Evolutionary conservation across 495 filamentous ascomycete species (phyloP).

Genomic region (Neurospora sp.): DNA sequence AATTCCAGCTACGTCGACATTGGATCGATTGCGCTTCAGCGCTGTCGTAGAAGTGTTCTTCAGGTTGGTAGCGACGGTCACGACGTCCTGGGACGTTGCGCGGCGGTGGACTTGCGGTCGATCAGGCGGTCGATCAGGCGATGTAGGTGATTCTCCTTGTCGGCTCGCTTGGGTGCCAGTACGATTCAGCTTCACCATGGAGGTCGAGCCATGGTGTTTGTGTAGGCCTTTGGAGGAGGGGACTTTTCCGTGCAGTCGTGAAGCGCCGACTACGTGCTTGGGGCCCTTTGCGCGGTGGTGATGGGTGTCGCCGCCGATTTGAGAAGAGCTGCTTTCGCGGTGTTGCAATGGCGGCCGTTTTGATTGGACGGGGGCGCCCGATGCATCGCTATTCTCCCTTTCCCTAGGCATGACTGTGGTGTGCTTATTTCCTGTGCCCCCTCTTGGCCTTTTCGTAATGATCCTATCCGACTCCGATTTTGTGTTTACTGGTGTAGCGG

Average conservation of each 20-base stretch:
- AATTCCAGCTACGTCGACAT: slow-evolving; percentile 25
- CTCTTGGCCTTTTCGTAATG: neutral
- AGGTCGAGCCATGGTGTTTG: slow-evolving; percentile 29
- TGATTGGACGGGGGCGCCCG: slow-evolving; percentile 35
- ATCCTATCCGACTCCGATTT: neutral
- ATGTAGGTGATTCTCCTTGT: neutral
- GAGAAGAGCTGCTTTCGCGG: slow-evolving; percentile 25
- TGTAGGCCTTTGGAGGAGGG: slow-evolving; percentile 37
- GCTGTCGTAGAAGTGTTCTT: slow-evolving; percentile 36
- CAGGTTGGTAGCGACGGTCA: slow-evolving; percentile 21
- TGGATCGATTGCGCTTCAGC: slow-evolving; percentile 40
- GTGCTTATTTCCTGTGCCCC: neutral
- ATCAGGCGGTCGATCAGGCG: slow-evolving; percentile 4
- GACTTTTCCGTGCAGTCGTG: slow-evolving; percentile 30
- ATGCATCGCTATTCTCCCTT: slow-evolving; percentile 18
- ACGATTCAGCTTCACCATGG: slow-evolving; percentile 32
- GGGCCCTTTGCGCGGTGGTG: slow-evolving; percentile 27
- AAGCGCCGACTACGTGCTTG: slow-evolving; percentile 37
- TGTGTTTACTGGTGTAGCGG: neutral
- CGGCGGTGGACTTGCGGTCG: slow-evolving; percentile 24
- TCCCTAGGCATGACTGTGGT: slow-evolving; percentile 20
- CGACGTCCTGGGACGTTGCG: slow-evolving; percentile 25
- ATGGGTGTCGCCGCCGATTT: slow-evolving; percentile 18
- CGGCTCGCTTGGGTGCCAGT: slow-evolving; percentile 4
- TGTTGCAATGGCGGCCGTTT: slow-evolving; percentile 29